A percentile compares a stretch with the other conserved stretches of the same genome.
phyloP scores from a whole-genome alignment of 208 protist genomes.

The Wallacemonas collosoma region DNA sequence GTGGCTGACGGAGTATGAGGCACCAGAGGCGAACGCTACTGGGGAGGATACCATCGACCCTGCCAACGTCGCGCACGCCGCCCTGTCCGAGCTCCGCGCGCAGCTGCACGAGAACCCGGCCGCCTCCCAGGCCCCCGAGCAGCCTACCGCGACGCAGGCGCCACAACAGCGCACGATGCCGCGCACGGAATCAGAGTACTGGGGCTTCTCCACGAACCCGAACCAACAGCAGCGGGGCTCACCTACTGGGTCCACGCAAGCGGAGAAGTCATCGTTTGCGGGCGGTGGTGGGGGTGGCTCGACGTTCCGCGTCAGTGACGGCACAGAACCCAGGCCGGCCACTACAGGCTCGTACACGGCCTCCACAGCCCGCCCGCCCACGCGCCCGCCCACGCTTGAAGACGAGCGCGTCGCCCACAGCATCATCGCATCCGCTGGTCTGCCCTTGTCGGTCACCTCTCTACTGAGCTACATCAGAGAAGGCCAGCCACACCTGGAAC shows the following conservation, averaged over 20 bases:
- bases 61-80: slow-evolving; percentile 8
- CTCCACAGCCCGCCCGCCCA: not conserved
- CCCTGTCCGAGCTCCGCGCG: not conserved
- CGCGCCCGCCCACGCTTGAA: slow-evolving; percentile 32
- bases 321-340: not conserved
- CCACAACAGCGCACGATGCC: not conserved
- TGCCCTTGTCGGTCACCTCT: slow-evolving; percentile 55
- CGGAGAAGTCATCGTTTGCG: not conserved
- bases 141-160: not conserved
- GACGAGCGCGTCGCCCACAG: slow-evolving; percentile 43
- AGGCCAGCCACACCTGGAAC: slow-evolving; percentile 43
- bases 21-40: not conserved
- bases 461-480: slow-evolving; percentile 55
- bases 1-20: slow-evolving; percentile 25
- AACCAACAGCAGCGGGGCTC: slow-evolving; percentile 2
- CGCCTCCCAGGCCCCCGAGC: not conserved
- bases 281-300: slow-evolving; percentile 17
- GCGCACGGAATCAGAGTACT: slow-evolving; percentile 8
- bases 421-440: slow-evolving; percentile 64
- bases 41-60: not conserved
- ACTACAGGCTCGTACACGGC: not conserved
- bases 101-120: slow-evolving; percentile 7
- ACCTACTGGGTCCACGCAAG: not conserved
- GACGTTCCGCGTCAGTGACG: slow-evolving; percentile 30
- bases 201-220: slow-evolving; percentile 9